Percentiles rank a stretch among this genome's conserved stretches.
These are phyloP conservation scores for Alternaria sp. DNA, from an alignment of 2,329 filamentous ascomycete species.

Conservation along the genomic window DNA sequence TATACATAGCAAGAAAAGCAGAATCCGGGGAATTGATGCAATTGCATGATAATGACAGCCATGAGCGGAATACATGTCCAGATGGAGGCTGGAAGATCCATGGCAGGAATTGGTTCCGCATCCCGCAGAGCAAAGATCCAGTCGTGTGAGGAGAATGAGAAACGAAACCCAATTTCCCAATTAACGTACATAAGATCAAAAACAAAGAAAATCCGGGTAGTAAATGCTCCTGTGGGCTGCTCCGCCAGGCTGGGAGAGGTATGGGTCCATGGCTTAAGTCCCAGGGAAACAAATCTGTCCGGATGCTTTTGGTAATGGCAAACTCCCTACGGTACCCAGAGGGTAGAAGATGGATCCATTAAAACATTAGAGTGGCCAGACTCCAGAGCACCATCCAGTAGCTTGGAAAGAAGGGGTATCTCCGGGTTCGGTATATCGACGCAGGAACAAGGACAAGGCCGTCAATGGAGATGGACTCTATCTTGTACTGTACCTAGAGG, in stretches of 20 bases:
- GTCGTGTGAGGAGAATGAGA: slow-evolving; percentile 9
- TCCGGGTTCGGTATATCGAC: slow-evolving; percentile 41
- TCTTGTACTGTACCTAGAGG: slow-evolving; percentile 31
- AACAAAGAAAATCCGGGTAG: slow-evolving; percentile 18
- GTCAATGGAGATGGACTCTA: slow-evolving; percentile 33
- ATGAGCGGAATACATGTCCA: slow-evolving; percentile 10
- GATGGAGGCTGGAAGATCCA: slow-evolving; percentile 5
- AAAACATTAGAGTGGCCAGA: slow-evolving; percentile 34
- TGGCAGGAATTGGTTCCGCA: slow-evolving; percentile 13
- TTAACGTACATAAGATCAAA: slow-evolving; percentile 24
- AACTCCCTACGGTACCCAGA: slow-evolving; percentile 32
- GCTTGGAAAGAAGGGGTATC: slow-evolving; percentile 41
- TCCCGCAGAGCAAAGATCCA: slow-evolving; percentile 8
- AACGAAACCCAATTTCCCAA: slow-evolving; percentile 19
- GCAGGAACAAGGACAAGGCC: slow-evolving; percentile 37
- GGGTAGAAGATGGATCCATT: slow-evolving; percentile 32
- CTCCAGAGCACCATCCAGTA: slow-evolving; percentile 42
- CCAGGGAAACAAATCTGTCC: slow-evolving; percentile 27
- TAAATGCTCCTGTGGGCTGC: slow-evolving; percentile 19
- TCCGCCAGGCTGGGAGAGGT: slow-evolving; percentile 15
- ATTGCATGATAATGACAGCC: slow-evolving; percentile 9
- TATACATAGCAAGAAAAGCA: slow-evolving; percentile 42
- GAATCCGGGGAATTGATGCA: slow-evolving; percentile 14
- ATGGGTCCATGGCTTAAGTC: slow-evolving; percentile 22
- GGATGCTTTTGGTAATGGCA: slow-evolving; percentile 31